Percentiles rank a stretch among this genome's conserved stretches.
phyloP scores from a whole-genome alignment of 805 yeast genomes.

The Tetrapisispora fleetii region DNA sequence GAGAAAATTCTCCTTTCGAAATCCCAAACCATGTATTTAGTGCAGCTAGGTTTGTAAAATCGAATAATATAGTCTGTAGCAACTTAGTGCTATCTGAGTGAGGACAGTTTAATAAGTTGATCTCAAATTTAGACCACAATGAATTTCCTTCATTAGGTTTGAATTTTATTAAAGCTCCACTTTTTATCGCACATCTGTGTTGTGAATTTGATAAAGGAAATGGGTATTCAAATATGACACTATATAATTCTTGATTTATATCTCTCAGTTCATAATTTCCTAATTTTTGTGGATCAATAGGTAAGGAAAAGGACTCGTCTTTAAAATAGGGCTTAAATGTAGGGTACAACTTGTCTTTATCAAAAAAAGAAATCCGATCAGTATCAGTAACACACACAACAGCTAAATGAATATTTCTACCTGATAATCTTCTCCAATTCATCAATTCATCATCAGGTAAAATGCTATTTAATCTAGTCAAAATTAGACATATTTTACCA shows the following conservation, averaged over 20 bases:
- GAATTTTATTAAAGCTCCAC: slow-evolving; percentile 53
- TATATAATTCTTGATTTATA: slow-evolving; percentile 42
- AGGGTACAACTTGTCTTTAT: slow-evolving; percentile 25
- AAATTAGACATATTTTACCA: slow-evolving; percentile 48
- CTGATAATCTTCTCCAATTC: slow-evolving; percentile 67
- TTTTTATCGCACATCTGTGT: slow-evolving; percentile 56
- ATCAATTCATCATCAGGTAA: slow-evolving; percentile 74
- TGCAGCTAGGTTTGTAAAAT: slow-evolving; percentile 48
- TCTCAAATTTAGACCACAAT: slow-evolving; percentile 40
- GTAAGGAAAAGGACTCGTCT: slow-evolving; percentile 14
- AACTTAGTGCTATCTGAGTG: slow-evolving; percentile 49
- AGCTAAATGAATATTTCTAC: slow-evolving; percentile 49
- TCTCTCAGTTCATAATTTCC: slow-evolving; percentile 36
- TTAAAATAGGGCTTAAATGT: slow-evolving; percentile 29
- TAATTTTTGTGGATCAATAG: slow-evolving; percentile 9
- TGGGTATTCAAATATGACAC: slow-evolving; percentile 48
- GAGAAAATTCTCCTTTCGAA: slow-evolving; percentile 26
- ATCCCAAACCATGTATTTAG: slow-evolving; percentile 32
- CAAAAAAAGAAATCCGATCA: slow-evolving; percentile 37
- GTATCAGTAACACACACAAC: slow-evolving; percentile 59
- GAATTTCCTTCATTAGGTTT: slow-evolving; percentile 16
- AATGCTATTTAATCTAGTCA: slow-evolving; percentile 62
- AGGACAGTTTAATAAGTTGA: slow-evolving; percentile 65
- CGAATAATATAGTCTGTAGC: slow-evolving; percentile 46
- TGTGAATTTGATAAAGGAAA: slow-evolving; percentile 64